Base-by-base conservation (phyloP, 2,329 filamentous ascomycete species). In the Xylaria sp. region DNA sequence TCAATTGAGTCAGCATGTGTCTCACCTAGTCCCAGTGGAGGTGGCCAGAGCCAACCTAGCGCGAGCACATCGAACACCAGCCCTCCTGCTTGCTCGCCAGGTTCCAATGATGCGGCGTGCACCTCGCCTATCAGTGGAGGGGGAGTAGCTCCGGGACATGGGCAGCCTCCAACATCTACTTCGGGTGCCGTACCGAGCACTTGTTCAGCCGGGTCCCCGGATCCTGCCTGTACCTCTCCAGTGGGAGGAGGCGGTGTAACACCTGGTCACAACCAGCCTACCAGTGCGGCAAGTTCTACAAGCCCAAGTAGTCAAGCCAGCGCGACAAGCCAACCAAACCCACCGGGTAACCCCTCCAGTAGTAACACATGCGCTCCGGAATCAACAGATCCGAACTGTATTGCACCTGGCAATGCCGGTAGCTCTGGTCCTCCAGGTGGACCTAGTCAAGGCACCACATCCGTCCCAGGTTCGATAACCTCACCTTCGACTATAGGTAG, bases 151-250 rank as follows among this genome's bases (percentile, higher is more conserved):
- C 67, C 73, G 8, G 68, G 62, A 20, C 70, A 70, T n/a, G 64
- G 54, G 28, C 68, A 70, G 41, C 67, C 70, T n/a, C 62, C 69
- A 41, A 58, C 61, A 18, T 69, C 67, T 43, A 67, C 64, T 20
- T 43, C 71, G 43, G 46, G 64, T 20, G 15, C 52, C 12, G 43
- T 63, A 23, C 58, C 67, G 46, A 67, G 58, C 46, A 69, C 59
- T 41, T 73, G 71, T 4, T 62, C 66, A 13, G 49, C 68, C 8
- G 71, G 64, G 33, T 70, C 71, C n/a, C 71, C 71, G n/a, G 69
- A 74, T 65, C 66, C 73, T 61, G 23, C 68, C 18, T 75, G 71
- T 23, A 74, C 58, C 33, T 67, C 69, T 15, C 64, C 68, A n/a
- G 64, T 15, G 31, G 58, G 55, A 36, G 69, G 61, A 25, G 65